Percentiles rank a stretch among this genome's conserved stretches.
phyloP scores from a whole-genome alignment of 2,329 filamentous ascomycete species.

The Pseudopithomyces chartarum region DNA sequence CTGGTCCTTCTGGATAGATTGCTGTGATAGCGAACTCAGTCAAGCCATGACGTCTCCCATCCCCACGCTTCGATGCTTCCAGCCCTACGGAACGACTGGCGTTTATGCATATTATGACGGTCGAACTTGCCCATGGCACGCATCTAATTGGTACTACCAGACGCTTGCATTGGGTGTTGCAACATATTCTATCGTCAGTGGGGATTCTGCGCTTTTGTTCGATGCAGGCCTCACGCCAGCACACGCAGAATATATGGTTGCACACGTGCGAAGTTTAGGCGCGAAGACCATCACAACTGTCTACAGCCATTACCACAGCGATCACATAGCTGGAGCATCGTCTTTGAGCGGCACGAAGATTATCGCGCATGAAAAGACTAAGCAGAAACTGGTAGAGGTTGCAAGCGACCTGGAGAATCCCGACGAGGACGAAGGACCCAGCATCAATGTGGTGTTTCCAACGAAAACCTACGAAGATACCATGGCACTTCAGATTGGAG shows the following conservation, averaged over 20 bases:
- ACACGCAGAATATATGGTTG: slow-evolving; percentile 10
- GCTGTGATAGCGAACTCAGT: too few species aligned
- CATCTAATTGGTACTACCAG: slow-evolving; percentile 15
- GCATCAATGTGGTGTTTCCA: slow-evolving; percentile 12
- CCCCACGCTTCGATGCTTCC: neutral
- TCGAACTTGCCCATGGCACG: slow-evolving; percentile 12
- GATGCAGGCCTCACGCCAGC: slow-evolving; percentile 15
- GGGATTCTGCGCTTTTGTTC: slow-evolving; percentile 10
- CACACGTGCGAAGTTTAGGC: slow-evolving; percentile 14
- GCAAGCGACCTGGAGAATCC: neutral
- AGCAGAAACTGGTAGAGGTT: neutral
- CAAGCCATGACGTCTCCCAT: neutral
- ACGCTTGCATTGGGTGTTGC: slow-evolving; percentile 14
- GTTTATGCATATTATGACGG: slow-evolving; percentile 17
- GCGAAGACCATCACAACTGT: slow-evolving; percentile 11
- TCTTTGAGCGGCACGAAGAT: slow-evolving; percentile 5
- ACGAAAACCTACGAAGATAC: slow-evolving; percentile 7
- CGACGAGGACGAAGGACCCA: slow-evolving; percentile 6
- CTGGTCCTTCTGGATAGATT: too few species aligned
- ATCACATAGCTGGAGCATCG: slow-evolving; percentile 17
- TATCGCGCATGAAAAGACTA: slow-evolving; percentile 5
- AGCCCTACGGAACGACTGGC: slow-evolving; percentile 5
- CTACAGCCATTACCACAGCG: slow-evolving; percentile 18
- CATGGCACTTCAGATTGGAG: slow-evolving; percentile 9
- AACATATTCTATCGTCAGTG: slow-evolving; percentile 15